These are phyloP conservation scores for Priceomyces fermenticarens DNA, from an alignment of 805 yeast species.

Conservation along the genomic window DNA sequence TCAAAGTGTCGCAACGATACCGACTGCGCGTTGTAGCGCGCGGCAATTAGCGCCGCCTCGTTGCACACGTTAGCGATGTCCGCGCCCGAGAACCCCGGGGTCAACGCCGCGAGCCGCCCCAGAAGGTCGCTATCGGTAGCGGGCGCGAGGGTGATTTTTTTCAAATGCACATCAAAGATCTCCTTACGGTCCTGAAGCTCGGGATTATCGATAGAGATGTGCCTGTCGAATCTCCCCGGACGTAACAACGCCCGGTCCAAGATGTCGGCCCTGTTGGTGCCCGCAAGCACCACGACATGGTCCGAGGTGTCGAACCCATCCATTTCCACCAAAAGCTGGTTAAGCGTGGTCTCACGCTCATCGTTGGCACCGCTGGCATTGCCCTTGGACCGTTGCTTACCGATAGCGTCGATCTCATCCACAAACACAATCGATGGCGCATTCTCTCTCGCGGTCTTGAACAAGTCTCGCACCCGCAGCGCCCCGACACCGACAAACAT, in stretches of 20 bases:
- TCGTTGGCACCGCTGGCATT: slow-evolving; percentile 81
- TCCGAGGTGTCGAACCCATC: slow-evolving; percentile 92
- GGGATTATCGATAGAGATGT: slow-evolving; percentile 86
- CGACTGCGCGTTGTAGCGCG: slow-evolving; percentile 68
- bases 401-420: slow-evolving; percentile 99
- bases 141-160: slow-evolving; percentile 58
- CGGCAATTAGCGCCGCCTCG: slow-evolving; percentile 97
- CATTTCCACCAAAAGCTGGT: slow-evolving; percentile 96
- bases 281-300: slow-evolving; percentile 95
- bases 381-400: slow-evolving; percentile 81
- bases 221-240: slow-evolving; percentile 98
- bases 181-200: slow-evolving; percentile 94
- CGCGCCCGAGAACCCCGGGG: slow-evolving; percentile 98
- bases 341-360: slow-evolving; percentile 94
- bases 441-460: slow-evolving; percentile 84
- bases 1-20: slow-evolving; percentile 85
- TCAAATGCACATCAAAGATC: slow-evolving; percentile 83
- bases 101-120: slow-evolving; percentile 89
- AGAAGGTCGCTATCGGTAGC: slow-evolving; percentile 52
- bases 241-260: slow-evolving; percentile 89
- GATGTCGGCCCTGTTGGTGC: slow-evolving; percentile 94
- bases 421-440: slow-evolving; percentile 97
- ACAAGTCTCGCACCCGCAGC: slow-evolving; percentile 92
- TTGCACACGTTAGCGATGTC: slow-evolving; percentile 96
- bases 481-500: slow-evolving; percentile 99